Percentiles rank a stretch among this genome's conserved stretches.
Evolutionary conservation across 1,284 basidiomycete species (phyloP).

Genomic region (Salmacisia buchloeana): DNA sequence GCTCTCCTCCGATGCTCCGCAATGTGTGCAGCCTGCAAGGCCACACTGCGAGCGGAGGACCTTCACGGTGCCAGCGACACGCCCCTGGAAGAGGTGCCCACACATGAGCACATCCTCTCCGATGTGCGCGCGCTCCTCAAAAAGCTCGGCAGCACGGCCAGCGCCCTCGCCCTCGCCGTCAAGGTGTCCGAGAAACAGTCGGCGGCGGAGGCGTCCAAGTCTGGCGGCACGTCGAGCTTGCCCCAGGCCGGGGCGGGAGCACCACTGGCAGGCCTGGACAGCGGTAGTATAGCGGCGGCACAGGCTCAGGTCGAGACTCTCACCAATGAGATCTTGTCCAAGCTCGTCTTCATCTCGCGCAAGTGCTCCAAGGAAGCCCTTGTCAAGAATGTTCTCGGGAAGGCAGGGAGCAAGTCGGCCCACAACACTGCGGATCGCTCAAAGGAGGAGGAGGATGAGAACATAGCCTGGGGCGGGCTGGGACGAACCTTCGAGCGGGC

Average conservation of each 20-base stretch:
- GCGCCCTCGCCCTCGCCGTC: not conserved
- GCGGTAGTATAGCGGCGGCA: slow-evolving; percentile 7
- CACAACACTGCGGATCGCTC: too few relatives aligned
- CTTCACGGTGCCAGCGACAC: not conserved
- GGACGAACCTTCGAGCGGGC: not conserved
- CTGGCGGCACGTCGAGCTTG: not conserved
- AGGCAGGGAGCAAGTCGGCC: not conserved
- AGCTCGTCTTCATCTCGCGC: slow-evolving; percentile 6
- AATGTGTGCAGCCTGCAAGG: not conserved
- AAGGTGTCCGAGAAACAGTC: not conserved
- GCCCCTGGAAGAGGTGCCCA: not conserved
- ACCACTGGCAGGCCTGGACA: not conserved
- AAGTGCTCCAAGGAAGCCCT: slow-evolving; percentile 6
- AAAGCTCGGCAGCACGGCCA: not conserved
- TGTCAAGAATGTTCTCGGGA: not conserved
- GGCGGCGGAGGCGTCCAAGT: not conserved
- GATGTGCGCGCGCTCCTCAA: not conserved
- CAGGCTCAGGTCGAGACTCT: slow-evolving; percentile 4
- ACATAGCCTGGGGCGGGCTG: not conserved
- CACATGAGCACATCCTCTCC: not conserved
- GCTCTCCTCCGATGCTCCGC: slow-evolving; percentile 1
- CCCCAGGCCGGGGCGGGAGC: not conserved
- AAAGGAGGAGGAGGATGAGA: too few relatives aligned
- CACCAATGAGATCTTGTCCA: slow-evolving; percentile 8
- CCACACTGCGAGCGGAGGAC: not conserved